phyloP scores from a whole-genome alignment of 2,329 filamentous ascomycete species.

The Lecanosticta acicola region DNA sequence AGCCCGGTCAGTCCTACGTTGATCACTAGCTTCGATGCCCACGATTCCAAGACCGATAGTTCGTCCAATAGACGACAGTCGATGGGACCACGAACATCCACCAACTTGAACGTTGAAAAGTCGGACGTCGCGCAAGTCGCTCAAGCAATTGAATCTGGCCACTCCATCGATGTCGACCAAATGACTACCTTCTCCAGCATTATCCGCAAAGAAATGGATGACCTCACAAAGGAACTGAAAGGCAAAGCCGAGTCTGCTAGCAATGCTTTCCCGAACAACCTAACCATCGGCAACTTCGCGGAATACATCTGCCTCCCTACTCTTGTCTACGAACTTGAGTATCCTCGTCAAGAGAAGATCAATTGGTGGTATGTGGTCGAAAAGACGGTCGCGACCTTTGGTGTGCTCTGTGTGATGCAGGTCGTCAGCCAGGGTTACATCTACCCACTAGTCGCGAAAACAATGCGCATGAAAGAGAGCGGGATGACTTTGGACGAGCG shows the following conservation, averaged over 20 bases:
- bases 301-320: constrained; percentile 72
- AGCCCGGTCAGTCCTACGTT: constrained; percentile 26
- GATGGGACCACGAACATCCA: constrained; percentile 37
- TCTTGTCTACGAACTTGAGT: constrained; percentile 72
- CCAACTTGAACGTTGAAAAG: constrained; percentile 42
- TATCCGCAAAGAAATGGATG: constrained; percentile 61
- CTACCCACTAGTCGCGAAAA: constrained; percentile 66
- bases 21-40: constrained; percentile 17
- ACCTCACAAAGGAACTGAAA: constrained; percentile 58
- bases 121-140: constrained; percentile 58
- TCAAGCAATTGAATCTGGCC: constrained; percentile 55
- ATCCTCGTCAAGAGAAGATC: constrained; percentile 63
- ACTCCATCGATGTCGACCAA: constrained; percentile 57
- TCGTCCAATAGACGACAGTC: constrained; percentile 30
- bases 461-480: constrained; percentile 61
- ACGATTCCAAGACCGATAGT: constrained; percentile 6
- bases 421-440: constrained; percentile 71
- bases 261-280: constrained; percentile 62
- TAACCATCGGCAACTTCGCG: constrained; percentile 52
- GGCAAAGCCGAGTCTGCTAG: constrained; percentile 52
- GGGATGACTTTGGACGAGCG: constrained; percentile 57
- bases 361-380: constrained; percentile 72
- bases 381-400: constrained; percentile 64
- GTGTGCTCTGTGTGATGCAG: constrained; percentile 72
- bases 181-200: constrained; percentile 59